A percentile compares a stretch with the other conserved stretches of the same genome.
These are phyloP conservation scores for Hemileccinum rubropunctum DNA, from an alignment of 768 basidiomycete genomes.

Conservation along the genomic window DNA sequence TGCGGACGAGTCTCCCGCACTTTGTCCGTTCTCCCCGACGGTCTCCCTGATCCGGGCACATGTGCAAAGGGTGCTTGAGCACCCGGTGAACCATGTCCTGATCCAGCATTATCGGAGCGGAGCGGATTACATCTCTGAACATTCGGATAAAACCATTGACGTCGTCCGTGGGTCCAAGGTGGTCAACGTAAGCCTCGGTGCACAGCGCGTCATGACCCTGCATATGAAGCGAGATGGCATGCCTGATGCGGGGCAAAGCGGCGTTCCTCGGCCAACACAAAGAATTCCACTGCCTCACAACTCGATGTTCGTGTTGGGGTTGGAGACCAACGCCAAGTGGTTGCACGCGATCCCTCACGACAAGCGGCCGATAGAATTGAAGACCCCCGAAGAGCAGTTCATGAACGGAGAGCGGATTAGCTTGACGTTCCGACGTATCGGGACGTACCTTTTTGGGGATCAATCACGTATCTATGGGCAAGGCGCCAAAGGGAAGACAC, in stretches of 20 bases:
- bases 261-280: slow-evolving; percentile 43
- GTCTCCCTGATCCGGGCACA: slow-evolving; percentile 61
- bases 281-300: slow-evolving; percentile 76
- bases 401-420: slow-evolving; percentile 70
- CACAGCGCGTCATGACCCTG: slow-evolving; percentile 75
- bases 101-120: slow-evolving; percentile 81
- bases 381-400: slow-evolving; percentile 52
- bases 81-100: slow-evolving; percentile 80
- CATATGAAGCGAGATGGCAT: slow-evolving; percentile 55
- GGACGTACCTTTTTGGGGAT: slow-evolving; percentile 63
- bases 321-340: slow-evolving; percentile 70
- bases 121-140: slow-evolving; percentile 81
- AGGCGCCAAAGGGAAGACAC: slow-evolving; percentile 64
- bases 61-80: slow-evolving; percentile 55
- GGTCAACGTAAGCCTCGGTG: slow-evolving; percentile 80
- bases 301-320: slow-evolving; percentile 80
- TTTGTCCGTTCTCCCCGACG: slow-evolving; percentile 65
- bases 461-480: slow-evolving; percentile 64
- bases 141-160: slow-evolving; percentile 86
- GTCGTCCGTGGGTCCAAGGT: slow-evolving; percentile 70
- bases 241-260: slow-evolving; percentile 14
- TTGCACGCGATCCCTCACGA: slow-evolving; percentile 76
- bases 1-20: slow-evolving; percentile 70
- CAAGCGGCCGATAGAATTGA: slow-evolving; percentile 56
- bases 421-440: slow-evolving; percentile 75